Base-by-base conservation (phyloP, 768 basidiomycete species). In the Lentinula sp. region DNA sequence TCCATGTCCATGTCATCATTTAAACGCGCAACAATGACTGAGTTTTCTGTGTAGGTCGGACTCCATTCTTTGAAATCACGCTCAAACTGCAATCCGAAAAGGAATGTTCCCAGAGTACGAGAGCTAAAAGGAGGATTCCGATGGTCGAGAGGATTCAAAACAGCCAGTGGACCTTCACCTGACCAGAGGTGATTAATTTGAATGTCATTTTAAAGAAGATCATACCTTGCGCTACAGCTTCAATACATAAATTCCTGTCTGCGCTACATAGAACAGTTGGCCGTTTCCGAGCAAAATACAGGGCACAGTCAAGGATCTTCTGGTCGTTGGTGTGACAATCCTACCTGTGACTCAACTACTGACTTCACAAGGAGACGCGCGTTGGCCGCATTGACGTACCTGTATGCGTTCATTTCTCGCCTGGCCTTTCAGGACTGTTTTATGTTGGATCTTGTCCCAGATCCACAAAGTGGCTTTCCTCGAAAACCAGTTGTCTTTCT, bases 221-320 rank as follows among this genome's bases (percentile, higher is more conserved):
- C 78, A 64, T 66, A 81, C 84, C 75, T 51, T 75, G 70, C 28
- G 74, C 76, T 66, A 81, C 77, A 37, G 76, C 76, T 63, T 84
- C 77, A 54, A 84, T 74, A 60, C 80, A 82, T 34, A 93, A 71
- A 64, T 88, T 87, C 51, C 81, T 85, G 71, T 93, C 91, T 51
- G 78, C 82, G 60, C 84, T 89, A 69, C 86, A 85, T 48, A 91
- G 65, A 57, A 80, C 74, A n/a, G 86, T 86, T n/a, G 57, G 57
- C 28, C 72, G 76, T 42, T 65, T 71, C 58, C 66, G 70, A 51
- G 62, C 57, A 63, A 87, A 90, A 70, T 85, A 88, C 65, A 78
- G 73, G 66, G 86, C 88, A 65, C 91, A 93, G 69, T 93, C 92
- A 57, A 88, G 71, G 65, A 94, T 91, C 42, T 88, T 71, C 56